phyloP scores from a whole-genome alignment of 2,329 filamentous ascomycete genomes.

The Trichoderma aggressivum region DNA sequence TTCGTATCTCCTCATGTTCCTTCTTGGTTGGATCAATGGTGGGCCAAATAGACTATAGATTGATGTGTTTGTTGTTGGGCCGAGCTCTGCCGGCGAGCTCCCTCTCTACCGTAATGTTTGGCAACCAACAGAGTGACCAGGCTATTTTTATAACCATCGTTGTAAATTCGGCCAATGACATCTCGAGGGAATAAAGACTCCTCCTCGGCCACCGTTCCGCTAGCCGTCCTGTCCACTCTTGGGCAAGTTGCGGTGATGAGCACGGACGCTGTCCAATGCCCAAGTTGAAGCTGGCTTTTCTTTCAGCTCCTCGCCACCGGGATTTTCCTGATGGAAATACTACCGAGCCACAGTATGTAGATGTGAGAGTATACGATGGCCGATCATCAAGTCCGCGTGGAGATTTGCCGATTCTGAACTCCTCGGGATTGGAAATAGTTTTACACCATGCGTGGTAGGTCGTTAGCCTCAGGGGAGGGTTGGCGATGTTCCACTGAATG shows the following conservation, averaged over 20 bases:
- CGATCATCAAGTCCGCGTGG: not conserved
- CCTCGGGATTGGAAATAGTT: not conserved
- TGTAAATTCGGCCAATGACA: not conserved
- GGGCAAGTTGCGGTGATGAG: not conserved
- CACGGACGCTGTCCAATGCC: not conserved
- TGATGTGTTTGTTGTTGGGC: slow-evolving; percentile 2
- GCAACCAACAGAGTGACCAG: not conserved
- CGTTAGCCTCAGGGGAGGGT: not conserved
- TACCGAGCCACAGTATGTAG: not conserved
- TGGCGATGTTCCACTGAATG: not conserved
- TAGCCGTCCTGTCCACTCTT: not conserved
- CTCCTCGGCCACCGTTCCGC: not conserved
- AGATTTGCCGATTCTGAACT: not conserved
- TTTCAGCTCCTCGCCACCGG: not conserved
- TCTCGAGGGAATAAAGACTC: not conserved
- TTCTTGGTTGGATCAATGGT: not conserved
- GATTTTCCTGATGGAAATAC: not conserved
- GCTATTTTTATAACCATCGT: not conserved
- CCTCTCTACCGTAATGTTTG: not conserved
- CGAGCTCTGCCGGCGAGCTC: not conserved
- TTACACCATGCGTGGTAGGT: not conserved
- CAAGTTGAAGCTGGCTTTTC: not conserved
- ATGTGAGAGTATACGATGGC: not conserved
- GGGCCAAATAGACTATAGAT: not conserved
- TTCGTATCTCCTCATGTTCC: not conserved